Base-by-base conservation (phyloP, 345 rosid genomes). In the Lagerstroemia speciosa region DNA sequence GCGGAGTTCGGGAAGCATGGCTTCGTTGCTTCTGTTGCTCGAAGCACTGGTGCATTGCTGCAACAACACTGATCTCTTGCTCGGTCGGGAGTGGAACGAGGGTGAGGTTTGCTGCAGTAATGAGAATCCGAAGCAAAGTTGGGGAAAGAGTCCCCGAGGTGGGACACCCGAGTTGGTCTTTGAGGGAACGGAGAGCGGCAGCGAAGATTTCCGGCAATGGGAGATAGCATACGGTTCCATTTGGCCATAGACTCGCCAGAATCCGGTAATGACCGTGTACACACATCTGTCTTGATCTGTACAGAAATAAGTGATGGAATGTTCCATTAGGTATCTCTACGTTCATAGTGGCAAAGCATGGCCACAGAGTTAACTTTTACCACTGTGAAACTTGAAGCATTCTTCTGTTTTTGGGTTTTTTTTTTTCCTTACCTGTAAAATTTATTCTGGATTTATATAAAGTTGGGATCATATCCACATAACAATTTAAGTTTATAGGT, bases 11-110 rank as follows among this genome's bases (percentile, higher is more conserved):
- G 30, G 30, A 24, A 24, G 30, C 60, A 64, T 64, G 66, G 43
- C 66, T 34, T 64, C 66, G 36, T 64, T 64, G 45, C 29, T 36
- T 14, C 8, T 62, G 40, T 62, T 62, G 5, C 65, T 62, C 32
- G 40, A 62, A 32, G 22, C 65, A 11, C 65, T 62, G 38, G 40
- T 31, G 32, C 24, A n/a, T n/a, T n/a, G 24, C 22, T 9, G n/a
- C 26, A 6, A 22, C 27, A 24, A 31, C 24, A 16, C 8, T 1
- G 55, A 48, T 48, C 55, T 48, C 20, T 5, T 48, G 55, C 55
- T 48, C 55, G 20, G 55, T 20, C 55, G 24, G 55, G 55, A 17
- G 1, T 20, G 24, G 7, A 48, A 20, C 15, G 53, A 20, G 55
- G 55, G 55, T 20, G 55, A 48, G 8, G 24, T 9, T 20, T 19